Evolutionary conservation across 345 rosid genomes (phyloP).

Genomic region (Angophora floribunda): DNA sequence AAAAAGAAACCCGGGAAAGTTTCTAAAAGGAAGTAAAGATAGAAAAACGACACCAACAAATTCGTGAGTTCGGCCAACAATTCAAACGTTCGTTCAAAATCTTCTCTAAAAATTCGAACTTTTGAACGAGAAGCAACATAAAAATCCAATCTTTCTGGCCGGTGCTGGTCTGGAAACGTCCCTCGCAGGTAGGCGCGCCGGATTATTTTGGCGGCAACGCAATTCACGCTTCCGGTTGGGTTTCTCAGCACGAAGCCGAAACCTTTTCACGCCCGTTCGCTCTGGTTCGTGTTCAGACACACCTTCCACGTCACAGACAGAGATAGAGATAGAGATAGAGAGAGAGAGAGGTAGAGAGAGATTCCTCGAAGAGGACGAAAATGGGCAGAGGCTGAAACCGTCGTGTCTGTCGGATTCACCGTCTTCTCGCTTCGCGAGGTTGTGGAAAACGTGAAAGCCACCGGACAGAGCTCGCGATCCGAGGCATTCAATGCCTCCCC

Average conservation of each 20-base stretch:
- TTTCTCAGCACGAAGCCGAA: neutral
- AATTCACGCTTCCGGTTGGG: neutral
- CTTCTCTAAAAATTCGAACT: neutral
- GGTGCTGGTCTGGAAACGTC: neutral
- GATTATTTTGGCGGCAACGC: neutral
- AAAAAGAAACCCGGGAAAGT: neutral
- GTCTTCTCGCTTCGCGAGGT: neutral
- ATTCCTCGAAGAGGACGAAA: neutral
- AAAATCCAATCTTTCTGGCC: neutral
- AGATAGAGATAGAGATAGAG: neutral
- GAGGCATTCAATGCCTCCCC: neutral
- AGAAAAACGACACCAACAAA: neutral
- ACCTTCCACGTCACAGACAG: neutral
- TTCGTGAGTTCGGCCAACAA: neutral
- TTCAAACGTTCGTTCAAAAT: neutral
- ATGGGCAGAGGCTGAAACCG: neutral
- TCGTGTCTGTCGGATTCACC: neutral
- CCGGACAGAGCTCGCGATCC: slow-evolving; percentile 22
- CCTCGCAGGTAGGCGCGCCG: neutral
- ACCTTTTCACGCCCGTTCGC: neutral
- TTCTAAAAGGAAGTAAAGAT: neutral
- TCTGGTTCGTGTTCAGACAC: neutral
- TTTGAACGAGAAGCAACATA: neutral
- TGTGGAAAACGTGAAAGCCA: slow-evolving; percentile 15
- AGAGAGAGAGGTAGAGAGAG: neutral